Evolutionary conservation across 768 basidiomycete genomes (phyloP).

Genomic region (Psilocybe sp.): DNA sequence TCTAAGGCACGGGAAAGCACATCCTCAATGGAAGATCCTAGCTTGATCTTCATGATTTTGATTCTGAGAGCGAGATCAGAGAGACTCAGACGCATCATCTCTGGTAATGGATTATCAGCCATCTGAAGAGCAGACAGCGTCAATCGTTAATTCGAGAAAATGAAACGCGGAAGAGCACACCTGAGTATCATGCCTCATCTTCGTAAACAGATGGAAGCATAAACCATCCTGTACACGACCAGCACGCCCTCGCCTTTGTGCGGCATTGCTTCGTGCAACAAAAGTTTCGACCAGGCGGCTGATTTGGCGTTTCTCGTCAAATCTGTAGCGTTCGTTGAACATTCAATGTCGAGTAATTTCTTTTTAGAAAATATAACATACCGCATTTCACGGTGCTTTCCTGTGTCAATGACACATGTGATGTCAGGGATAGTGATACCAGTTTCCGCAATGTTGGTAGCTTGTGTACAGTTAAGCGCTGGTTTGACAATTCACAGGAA

Average conservation of each 20-base stretch:
- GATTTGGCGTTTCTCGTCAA: constrained; percentile 96
- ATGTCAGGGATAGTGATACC: constrained; percentile 98
- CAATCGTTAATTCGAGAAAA: neutral
- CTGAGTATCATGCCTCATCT: constrained; percentile 76
- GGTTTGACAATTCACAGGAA: neutral
- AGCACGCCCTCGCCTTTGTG: constrained; percentile 85
- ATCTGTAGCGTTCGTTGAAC: constrained; percentile 40
- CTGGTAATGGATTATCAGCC: constrained; percentile 87
- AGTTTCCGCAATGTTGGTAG: constrained; percentile 93
- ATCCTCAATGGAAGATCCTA: constrained; percentile 86
- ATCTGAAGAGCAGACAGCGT: constrained; percentile 44
- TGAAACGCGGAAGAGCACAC: constrained; percentile 26
- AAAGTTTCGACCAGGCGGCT: constrained; percentile 90
- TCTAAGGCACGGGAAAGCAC: constrained; percentile 86
- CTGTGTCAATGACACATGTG: constrained; percentile 92
- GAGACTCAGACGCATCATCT: constrained; percentile 91
- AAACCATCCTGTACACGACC: constrained; percentile 88
- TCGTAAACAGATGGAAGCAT: constrained; percentile 96
- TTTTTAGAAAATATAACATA: constrained; percentile 20
- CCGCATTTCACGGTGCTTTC: constrained; percentile 94
- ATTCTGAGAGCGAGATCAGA: constrained; percentile 89
- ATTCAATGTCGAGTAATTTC: neutral
- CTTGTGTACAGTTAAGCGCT: constrained; percentile 32
- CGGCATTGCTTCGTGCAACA: constrained; percentile 87
- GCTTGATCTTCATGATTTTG: constrained; percentile 89